phyloP scores from a whole-genome alignment of 768 basidiomycete species.

The Leucosporidium yakuticum region DNA sequence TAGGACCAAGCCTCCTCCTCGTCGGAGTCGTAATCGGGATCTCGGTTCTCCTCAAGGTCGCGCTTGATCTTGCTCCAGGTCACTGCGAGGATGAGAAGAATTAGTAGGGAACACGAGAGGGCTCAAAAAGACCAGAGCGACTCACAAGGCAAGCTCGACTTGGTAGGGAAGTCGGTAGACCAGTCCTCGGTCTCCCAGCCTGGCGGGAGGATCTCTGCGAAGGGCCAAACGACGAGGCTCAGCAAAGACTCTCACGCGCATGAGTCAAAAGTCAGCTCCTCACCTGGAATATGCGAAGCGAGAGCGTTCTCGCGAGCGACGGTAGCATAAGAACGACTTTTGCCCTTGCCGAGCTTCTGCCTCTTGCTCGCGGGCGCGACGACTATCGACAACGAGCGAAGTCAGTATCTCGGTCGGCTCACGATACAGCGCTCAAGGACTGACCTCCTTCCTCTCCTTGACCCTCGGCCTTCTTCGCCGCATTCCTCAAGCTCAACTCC shows the following conservation, averaged over 20 bases:
- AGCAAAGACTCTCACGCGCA: neutral
- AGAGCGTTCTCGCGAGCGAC: neutral
- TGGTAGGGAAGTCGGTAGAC: neutral
- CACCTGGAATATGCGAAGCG: neutral
- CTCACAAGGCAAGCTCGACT: conserved; percentile 21
- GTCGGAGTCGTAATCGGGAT: conserved; percentile 38
- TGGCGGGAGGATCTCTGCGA: conserved; percentile 29
- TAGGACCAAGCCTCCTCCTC: conserved; percentile 30
- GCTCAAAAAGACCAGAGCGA: neutral
- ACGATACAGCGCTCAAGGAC: neutral
- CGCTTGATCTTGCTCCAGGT: conserved; percentile 32
- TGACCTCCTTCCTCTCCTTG: neutral
- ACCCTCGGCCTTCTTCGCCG: no score
- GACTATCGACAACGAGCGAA: neutral
- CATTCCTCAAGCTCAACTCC: neutral
- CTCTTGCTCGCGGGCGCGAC: conserved; percentile 10
- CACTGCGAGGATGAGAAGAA: neutral
- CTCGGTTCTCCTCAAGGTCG: conserved; percentile 28
- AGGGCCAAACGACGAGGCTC: no score
- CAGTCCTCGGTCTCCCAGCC: conserved; percentile 26
- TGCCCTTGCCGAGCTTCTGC: conserved; percentile 1
- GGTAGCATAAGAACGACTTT: conserved; percentile 9
- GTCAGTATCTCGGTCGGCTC: neutral
- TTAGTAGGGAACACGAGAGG: neutral
- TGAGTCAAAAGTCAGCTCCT: no score